phyloP scores from a whole-genome alignment of 345 rosid genomes.

The Eucalyptus tenuipes region DNA sequence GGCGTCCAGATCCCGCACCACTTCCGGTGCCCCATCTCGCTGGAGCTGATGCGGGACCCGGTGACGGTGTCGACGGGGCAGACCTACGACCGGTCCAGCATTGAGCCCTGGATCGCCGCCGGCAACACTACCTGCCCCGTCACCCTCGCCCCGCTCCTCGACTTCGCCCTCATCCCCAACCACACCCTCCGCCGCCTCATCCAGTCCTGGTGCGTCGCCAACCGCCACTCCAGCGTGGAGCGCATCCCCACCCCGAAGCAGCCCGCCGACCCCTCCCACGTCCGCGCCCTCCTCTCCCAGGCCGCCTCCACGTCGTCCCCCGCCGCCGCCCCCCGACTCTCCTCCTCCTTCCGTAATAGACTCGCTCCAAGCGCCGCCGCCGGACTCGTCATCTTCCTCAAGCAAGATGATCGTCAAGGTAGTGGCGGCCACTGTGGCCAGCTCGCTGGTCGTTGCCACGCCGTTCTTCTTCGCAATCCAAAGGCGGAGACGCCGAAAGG shows the following conservation, averaged over 20 bases:
- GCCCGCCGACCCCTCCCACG: constrained; percentile 68
- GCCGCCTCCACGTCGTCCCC: constrained; percentile 16
- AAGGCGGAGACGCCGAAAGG: too few relatives aligned
- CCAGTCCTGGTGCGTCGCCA: constrained; percentile 94
- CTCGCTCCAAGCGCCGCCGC: too few relatives aligned
- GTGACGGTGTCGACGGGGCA: constrained; percentile 90
- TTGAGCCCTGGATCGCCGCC: constrained; percentile 89
- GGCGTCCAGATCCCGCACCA: constrained; percentile 71
- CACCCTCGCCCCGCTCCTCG: constrained; percentile 58
- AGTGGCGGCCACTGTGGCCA: too few relatives aligned
- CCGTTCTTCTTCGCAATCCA: too few relatives aligned
- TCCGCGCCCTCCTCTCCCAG: constrained; percentile 46
- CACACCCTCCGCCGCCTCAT: constrained; percentile 96
- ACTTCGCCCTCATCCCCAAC: constrained; percentile 84
- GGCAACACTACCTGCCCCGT: constrained; percentile 84
- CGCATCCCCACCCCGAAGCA: constrained; percentile 92
- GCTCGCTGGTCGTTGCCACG: too few relatives aligned
- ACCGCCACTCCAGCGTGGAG: constrained; percentile 63
- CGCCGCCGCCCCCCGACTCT: constrained; percentile 7
- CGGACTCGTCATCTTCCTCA: too few relatives aligned
- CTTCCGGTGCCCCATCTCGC: constrained; percentile 93
- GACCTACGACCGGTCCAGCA: constrained; percentile 87
- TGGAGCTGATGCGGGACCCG: constrained; percentile 95
- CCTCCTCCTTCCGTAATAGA: neutral
- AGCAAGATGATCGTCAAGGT: too few relatives aligned